Conservation (phyloP, 2,329 filamentous ascomycete species). For the Fusarium subtropicale region DNA sequence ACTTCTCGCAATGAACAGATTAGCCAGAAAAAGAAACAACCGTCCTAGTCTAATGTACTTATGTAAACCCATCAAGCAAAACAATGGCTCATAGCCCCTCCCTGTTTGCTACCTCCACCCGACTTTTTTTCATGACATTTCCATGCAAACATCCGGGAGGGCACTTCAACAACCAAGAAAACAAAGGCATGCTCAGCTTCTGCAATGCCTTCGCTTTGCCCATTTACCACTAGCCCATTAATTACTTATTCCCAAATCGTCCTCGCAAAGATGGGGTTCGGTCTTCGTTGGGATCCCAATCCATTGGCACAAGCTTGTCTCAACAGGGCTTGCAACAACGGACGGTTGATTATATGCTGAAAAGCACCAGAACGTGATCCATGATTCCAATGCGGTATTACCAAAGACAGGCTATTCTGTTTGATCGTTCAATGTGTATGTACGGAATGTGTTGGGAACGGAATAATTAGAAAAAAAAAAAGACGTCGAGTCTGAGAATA, state of each 20-base stretch:
- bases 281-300: constrained; percentile 10
- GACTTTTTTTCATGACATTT: constrained; percentile 14
- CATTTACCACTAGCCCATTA: constrained; percentile 37
- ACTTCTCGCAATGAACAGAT: constrained; percentile 41
- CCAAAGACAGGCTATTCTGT: constrained; percentile 55
- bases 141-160: constrained; percentile 13
- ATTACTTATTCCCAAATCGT: constrained; percentile 11
- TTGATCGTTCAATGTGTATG: constrained; percentile 51
- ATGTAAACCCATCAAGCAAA: constrained; percentile 42
- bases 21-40: constrained; percentile 48
- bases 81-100: constrained; percentile 47
- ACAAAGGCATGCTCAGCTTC: constrained; percentile 34
- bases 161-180: constrained; percentile 31
- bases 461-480: constrained; percentile 44
- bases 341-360: constrained; percentile 49
- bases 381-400: constrained; percentile 62
- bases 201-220: constrained; percentile 31
- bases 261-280: constrained; percentile 17
- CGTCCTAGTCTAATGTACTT: constrained; percentile 50
- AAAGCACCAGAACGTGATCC: constrained; percentile 44
- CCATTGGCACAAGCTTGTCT: constrained; percentile 7
- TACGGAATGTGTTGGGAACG: constrained; percentile 49
- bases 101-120: constrained; percentile 24
- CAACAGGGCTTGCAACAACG: constrained; percentile 25
- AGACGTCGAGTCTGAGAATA: constrained; percentile 49